Evolutionary conservation across 1,284 basidiomycete genomes (phyloP).

Genomic region (Paramarasmius palmivorus): DNA sequence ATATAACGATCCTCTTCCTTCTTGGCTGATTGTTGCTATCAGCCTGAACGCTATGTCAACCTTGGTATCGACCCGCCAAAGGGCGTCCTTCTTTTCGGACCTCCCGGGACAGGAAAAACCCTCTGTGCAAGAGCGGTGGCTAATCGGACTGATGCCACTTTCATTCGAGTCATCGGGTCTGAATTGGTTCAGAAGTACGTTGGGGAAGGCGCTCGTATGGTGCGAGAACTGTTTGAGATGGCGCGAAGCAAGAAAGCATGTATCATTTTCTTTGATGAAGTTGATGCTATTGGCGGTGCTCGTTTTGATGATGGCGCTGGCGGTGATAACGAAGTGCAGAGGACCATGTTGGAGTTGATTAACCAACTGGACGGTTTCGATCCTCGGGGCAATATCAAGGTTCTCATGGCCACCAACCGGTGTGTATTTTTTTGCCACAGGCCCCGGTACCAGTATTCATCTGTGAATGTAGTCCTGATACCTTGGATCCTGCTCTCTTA

Average conservation of each 20-base stretch:
- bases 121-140: slow-evolving; percentile 98
- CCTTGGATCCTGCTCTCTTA: slow-evolving; percentile 94
- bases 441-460: too few species aligned
- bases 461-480: slow-evolving; percentile 98
- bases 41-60: slow-evolving; percentile 98
- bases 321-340: slow-evolving; percentile 98
- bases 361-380: slow-evolving; percentile 99
- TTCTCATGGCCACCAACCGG: slow-evolving; percentile 99
- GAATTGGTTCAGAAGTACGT: slow-evolving; percentile 99
- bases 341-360: slow-evolving; percentile 99
- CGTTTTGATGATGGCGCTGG: slow-evolving; percentile 98
- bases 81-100: slow-evolving; percentile 94
- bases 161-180: slow-evolving; percentile 98
- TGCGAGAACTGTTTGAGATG: slow-evolving; percentile 99
- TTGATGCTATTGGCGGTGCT: slow-evolving; percentile 98
- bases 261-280: slow-evolving; percentile 99
- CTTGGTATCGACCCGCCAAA: slow-evolving; percentile 99
- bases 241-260: slow-evolving; percentile 98
- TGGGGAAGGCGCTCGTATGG: slow-evolving; percentile 98
- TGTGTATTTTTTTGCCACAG: slow-evolving; percentile 31
- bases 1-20: background rate
- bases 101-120: slow-evolving; percentile 98
- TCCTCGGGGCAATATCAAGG: slow-evolving; percentile 98
- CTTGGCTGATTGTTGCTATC: slow-evolving; percentile 10
- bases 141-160: slow-evolving; percentile 98